phyloP scores from a whole-genome alignment of 768 basidiomycete genomes.

The Amanita fuliginea region DNA sequence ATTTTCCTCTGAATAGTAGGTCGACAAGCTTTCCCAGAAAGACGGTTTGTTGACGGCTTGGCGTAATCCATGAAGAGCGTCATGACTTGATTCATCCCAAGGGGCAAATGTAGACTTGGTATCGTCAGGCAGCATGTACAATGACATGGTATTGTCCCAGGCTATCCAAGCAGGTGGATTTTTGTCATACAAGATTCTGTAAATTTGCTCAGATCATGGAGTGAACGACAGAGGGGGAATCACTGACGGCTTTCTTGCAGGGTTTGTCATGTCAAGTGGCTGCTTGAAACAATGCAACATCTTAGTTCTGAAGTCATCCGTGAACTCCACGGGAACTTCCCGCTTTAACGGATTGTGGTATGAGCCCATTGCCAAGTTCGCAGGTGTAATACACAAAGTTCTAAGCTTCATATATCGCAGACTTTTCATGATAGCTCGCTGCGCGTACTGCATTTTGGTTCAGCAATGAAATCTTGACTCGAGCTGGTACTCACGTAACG shows the following conservation, averaged over 20 bases:
- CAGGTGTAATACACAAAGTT: constrained; percentile 45
- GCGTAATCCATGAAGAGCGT: constrained; percentile 39
- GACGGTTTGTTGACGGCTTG: constrained; percentile 30
- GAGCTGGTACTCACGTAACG: constrained; percentile 16
- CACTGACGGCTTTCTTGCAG: constrained; percentile 34
- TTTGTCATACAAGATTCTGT: constrained; percentile 45
- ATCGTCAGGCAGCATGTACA: constrained; percentile 37
- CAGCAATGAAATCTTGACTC: constrained; percentile 32
- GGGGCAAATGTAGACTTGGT: constrained; percentile 40
- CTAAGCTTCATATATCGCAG: constrained; percentile 75
- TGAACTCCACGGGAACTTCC: constrained; percentile 35
- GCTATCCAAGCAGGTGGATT: constrained; percentile 59
- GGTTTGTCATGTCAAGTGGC: constrained; percentile 29
- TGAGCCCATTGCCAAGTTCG: constrained; percentile 49
- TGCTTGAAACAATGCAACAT: constrained; percentile 46
- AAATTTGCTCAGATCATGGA: not conserved
- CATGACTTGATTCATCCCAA: constrained; percentile 46
- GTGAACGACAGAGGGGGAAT: not conserved
- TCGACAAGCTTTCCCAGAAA: constrained; percentile 63
- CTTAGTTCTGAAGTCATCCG: constrained; percentile 38
- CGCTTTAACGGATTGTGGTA: constrained; percentile 60
- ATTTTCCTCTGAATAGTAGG: constrained; percentile 71
- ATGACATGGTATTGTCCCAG: constrained; percentile 35
- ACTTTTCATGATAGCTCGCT: constrained; percentile 68
- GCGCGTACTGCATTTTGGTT: constrained; percentile 39